These are phyloP conservation scores for Tarenaya hassleriana DNA, from an alignment of 345 rosid species.

Conservation along the genomic window DNA sequence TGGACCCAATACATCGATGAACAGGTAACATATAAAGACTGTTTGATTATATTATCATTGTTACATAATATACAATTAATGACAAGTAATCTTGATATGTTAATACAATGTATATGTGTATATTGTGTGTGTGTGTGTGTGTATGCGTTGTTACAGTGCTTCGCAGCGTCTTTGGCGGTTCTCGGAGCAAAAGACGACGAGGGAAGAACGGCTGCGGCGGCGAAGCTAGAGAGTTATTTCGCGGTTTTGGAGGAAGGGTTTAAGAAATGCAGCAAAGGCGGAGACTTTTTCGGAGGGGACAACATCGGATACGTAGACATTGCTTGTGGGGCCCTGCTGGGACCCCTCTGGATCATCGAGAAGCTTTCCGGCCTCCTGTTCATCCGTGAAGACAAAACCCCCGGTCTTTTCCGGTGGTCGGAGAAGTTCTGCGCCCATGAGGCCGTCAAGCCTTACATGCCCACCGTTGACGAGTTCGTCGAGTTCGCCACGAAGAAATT, in stretches of 20 bases:
- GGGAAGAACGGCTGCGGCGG: constrained; percentile 30
- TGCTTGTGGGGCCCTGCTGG: constrained; percentile 42
- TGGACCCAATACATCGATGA: constrained; percentile 66
- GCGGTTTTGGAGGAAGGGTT: constrained; percentile 43
- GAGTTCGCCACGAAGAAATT: constrained; percentile 43
- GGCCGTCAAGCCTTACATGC: constrained; percentile 55
- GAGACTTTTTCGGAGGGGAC: constrained; percentile 61
- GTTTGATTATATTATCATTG: background rate
- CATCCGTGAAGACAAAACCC: constrained; percentile 36
- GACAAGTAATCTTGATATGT: no score
- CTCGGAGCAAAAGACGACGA: constrained; percentile 33
- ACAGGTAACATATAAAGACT: constrained; percentile 36
- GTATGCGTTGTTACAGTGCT: no score
- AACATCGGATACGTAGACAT: constrained; percentile 57
- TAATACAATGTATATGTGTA: background rate
- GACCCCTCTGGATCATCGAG: constrained; percentile 46
- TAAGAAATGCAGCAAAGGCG: constrained; percentile 47
- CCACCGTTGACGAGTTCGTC: constrained; percentile 50
- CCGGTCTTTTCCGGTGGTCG: constrained; percentile 50
- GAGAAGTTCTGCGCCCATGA: constrained; percentile 40
- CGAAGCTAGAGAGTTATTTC: constrained; percentile 33
- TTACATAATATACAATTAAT: no score
- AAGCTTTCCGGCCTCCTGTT: constrained; percentile 30
- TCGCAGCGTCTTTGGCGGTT: constrained; percentile 29
- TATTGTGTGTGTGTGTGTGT: background rate